Conservation (phyloP, 192 early-diverging fungal species). For the Gonapodya prolifera region DNA sequence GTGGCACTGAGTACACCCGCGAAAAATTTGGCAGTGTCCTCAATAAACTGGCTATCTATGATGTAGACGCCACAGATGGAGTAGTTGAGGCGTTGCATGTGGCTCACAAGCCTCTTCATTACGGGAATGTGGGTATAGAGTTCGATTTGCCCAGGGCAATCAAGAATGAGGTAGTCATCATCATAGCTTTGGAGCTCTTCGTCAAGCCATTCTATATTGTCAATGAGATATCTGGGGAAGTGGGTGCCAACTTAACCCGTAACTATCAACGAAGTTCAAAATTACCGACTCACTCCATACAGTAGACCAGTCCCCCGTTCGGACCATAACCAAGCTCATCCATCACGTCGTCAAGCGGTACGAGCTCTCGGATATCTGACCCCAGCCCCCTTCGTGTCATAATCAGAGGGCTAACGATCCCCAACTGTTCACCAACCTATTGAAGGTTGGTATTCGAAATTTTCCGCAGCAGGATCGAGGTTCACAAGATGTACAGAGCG, state of each 20-base stretch:
- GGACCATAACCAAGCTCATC: constrained; percentile 94
- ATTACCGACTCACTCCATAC: constrained; percentile 62
- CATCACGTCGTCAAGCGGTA: constrained; percentile 97
- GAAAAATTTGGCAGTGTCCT: constrained; percentile 95
- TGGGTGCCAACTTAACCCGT: not conserved
- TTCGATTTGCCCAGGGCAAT: constrained; percentile 98
- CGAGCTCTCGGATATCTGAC: constrained; percentile 81
- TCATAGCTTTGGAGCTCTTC: constrained; percentile 81
- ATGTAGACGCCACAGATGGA: constrained; percentile 86
- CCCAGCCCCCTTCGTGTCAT: not conserved
- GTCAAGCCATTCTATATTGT: constrained; percentile 96
- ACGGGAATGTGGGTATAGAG: constrained; percentile 96
- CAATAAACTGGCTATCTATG: constrained; percentile 86
- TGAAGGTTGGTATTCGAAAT: constrained; percentile 87
- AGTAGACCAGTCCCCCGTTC: constrained; percentile 94
- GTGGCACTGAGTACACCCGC: constrained; percentile 91
- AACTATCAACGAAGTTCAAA: constrained; percentile 8
- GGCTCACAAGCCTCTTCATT: constrained; percentile 69
- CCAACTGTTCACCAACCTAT: constrained; percentile 37
- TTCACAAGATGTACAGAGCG: constrained; percentile 86
- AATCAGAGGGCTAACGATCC: not conserved
- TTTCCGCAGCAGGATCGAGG: constrained; percentile 93
- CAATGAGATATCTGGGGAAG: constrained; percentile 55
- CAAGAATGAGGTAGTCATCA: constrained; percentile 94
- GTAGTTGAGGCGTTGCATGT: constrained; percentile 59